Evolutionary conservation across 1,284 basidiomycete genomes (phyloP).

Genomic region (Pyrrhoderma noxium): DNA sequence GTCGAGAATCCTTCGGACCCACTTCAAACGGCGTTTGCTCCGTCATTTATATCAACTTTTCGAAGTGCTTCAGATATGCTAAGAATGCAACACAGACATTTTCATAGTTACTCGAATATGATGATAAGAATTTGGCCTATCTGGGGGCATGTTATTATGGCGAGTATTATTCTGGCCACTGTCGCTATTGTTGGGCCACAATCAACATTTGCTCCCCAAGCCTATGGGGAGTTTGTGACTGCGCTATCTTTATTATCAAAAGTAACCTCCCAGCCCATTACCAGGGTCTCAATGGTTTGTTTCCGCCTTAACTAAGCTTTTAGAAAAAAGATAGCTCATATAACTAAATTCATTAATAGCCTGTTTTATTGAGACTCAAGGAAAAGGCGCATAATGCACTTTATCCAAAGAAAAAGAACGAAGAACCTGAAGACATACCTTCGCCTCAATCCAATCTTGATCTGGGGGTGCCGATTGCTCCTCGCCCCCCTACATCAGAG

Average conservation of each 20-base stretch:
- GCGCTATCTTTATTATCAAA: constrained; percentile 20
- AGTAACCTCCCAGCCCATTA: constrained; percentile 13
- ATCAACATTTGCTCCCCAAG: constrained; percentile 16
- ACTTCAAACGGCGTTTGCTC: constrained; percentile 17
- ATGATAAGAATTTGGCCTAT: constrained; percentile 15
- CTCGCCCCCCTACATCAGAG: neutral
- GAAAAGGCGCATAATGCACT: constrained; percentile 11
- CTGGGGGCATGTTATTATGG: constrained; percentile 9
- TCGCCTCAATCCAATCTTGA: neutral
- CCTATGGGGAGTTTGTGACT: constrained; percentile 18
- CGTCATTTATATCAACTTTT: constrained; percentile 20
- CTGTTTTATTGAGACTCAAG: constrained; percentile 8
- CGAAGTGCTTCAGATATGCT: constrained; percentile 15
- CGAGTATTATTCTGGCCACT: constrained; percentile 18
- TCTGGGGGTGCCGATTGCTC: neutral
- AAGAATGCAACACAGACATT: neutral
- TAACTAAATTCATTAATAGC: neutral
- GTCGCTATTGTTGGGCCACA: constrained; percentile 16
- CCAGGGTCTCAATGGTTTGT: constrained; percentile 6
- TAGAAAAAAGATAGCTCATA: neutral
- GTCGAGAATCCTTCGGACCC: constrained; percentile 18
- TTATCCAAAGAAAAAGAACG: neutral
- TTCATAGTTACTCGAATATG: neutral
- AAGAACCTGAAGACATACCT: neutral
- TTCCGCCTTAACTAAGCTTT: neutral